A percentile compares a stretch with the other conserved stretches of the same genome.
Conservation (phyloP, 2,329 filamentous ascomycete species). For the Monilinia laxa region DNA sequence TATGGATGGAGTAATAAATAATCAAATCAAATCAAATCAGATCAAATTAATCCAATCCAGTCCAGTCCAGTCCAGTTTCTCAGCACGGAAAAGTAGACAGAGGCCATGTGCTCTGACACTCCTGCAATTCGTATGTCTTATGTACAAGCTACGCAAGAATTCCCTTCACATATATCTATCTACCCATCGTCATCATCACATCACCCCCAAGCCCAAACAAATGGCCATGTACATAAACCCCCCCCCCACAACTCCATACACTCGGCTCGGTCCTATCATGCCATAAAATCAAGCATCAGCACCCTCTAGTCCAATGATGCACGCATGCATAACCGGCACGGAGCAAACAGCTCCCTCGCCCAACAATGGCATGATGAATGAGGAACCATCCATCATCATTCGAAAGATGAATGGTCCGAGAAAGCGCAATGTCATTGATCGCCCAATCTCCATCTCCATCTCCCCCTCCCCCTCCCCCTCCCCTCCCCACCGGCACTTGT, state of each 20-base stretch:
- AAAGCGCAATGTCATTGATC: background rate
- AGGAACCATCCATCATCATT: background rate
- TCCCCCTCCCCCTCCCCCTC: too few species aligned
- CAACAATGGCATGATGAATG: background rate
- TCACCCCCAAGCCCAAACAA: too few species aligned
- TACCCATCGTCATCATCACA: too few species aligned
- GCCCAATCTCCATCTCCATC: background rate
- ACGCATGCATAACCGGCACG: background rate
- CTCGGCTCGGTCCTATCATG: background rate
- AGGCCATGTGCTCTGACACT: too few species aligned
- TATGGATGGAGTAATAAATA: background rate
- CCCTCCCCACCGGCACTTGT: conserved; percentile 1
- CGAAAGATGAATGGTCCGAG: conserved; percentile 1
- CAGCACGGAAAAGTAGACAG: too few species aligned
- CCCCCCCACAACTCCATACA: background rate
- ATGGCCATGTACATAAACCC: background rate
- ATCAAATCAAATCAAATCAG: too few species aligned
- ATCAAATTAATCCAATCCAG: too few species aligned
- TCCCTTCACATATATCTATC: too few species aligned
- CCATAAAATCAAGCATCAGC: background rate
- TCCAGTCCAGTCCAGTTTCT: too few species aligned
- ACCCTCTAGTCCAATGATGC: too few species aligned
- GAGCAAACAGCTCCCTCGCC: background rate
- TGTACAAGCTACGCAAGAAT: background rate
- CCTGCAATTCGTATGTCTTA: background rate